phyloP scores from a whole-genome alignment of 345 rosid genomes.

The Nephelium lappaceum region DNA sequence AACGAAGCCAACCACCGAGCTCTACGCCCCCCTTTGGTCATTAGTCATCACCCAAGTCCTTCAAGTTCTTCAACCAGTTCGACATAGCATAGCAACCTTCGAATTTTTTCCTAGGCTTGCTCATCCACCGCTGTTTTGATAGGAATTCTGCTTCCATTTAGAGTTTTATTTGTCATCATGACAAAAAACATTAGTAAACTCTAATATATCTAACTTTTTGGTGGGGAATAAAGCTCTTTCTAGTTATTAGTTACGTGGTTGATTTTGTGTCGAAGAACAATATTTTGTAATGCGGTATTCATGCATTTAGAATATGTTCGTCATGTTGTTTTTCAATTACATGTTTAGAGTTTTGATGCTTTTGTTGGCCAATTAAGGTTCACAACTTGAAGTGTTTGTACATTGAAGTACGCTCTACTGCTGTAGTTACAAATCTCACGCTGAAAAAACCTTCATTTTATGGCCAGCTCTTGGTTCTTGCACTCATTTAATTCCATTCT shows the following conservation, averaged over 20 bases:
- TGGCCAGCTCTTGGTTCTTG: neutral
- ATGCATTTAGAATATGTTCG: neutral
- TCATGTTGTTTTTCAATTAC: too few species aligned
- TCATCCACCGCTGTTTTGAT: constrained; percentile 11
- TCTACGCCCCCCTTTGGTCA: constrained; percentile 57
- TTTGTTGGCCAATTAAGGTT: neutral
- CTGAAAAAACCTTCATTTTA: neutral
- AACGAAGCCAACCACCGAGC: constrained; percentile 57
- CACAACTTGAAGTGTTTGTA: neutral
- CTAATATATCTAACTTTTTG: neutral
- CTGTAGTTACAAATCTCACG: too few species aligned
- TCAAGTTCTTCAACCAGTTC: constrained; percentile 34
- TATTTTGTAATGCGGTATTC: neutral
- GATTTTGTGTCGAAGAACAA: neutral
- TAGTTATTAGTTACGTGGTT: neutral
- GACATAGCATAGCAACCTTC: constrained; percentile 30
- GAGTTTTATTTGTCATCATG: neutral
- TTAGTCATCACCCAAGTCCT: constrained; percentile 44
- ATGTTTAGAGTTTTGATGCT: too few species aligned
- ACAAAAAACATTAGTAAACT: neutral
- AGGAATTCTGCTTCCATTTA: constrained; percentile 16
- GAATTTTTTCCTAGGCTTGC: constrained; percentile 22
- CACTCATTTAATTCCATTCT: neutral
- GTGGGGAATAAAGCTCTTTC: neutral
- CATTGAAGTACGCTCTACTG: neutral